phyloP scores from a whole-genome alignment of 495 filamentous ascomycete species.

The Aspergillus wentii region DNA sequence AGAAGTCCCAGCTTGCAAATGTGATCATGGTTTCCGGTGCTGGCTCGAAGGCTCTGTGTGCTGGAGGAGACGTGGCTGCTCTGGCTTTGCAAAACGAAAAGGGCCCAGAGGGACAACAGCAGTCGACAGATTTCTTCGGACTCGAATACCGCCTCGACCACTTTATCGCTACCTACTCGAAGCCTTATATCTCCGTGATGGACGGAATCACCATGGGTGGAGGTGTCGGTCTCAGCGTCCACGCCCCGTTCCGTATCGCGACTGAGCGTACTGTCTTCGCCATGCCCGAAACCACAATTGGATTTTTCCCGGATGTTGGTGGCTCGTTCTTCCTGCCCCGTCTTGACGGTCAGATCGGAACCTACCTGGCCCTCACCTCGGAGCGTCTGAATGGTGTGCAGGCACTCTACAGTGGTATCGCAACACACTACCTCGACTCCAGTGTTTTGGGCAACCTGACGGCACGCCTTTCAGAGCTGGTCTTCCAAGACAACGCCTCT shows the following conservation, averaged over 20 bases:
- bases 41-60: constrained; percentile 81
- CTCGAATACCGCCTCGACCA: constrained; percentile 94
- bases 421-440: constrained; percentile 93
- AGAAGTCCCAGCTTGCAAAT: constrained; percentile 89
- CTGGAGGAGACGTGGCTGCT: constrained; percentile 81
- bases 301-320: constrained; percentile 97
- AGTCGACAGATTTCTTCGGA: constrained; percentile 78
- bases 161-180: constrained; percentile 86
- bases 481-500: constrained; percentile 69
- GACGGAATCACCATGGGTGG: constrained; percentile 98
- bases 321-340: constrained; percentile 91
- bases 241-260: constrained; percentile 93
- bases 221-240: constrained; percentile 87
- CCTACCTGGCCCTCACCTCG: constrained; percentile 88
- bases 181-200: constrained; percentile 94
- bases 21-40: constrained; percentile 88
- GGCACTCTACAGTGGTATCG: constrained; percentile 74
- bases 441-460: constrained; percentile 75
- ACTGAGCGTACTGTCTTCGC: constrained; percentile 93
- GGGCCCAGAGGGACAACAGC: constrained; percentile 59
- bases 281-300: constrained; percentile 97
- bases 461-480: constrained; percentile 78
- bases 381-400: constrained; percentile 74
- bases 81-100: constrained; percentile 68
- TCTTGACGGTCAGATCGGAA: constrained; percentile 77